Conservation (phyloP, 495 filamentous ascomycete genomes). For the Evernia prunastri region DNA sequence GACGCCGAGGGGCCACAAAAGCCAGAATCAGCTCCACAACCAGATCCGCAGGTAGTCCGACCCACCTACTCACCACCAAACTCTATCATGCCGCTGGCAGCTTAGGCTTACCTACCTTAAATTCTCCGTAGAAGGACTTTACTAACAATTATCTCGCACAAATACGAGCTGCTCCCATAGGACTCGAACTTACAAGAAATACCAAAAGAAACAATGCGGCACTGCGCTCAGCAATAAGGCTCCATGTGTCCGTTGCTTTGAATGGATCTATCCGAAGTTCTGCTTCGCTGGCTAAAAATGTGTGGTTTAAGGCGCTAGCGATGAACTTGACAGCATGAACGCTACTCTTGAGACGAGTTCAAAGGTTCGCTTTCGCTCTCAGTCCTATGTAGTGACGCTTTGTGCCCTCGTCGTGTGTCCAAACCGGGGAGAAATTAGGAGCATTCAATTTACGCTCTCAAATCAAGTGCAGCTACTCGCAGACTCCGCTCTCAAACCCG, state of each 20-base stretch:
- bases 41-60: background rate
- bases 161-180: background rate
- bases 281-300: background rate
- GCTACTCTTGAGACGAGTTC: background rate
- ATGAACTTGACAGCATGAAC: background rate
- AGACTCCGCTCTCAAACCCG: background rate
- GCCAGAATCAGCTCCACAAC: slow-evolving; percentile 1
- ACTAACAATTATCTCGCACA: background rate
- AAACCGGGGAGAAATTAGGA: background rate
- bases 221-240: background rate
- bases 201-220: background rate
- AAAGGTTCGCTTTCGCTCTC: background rate
- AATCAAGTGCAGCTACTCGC: background rate
- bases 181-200: background rate
- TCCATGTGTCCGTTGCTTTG: background rate
- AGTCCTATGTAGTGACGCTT: background rate
- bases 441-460: background rate
- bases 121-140: background rate
- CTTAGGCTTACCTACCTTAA: slow-evolving; percentile 4
- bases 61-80: slow-evolving; percentile 19
- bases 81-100: slow-evolving; percentile 21
- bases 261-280: background rate
- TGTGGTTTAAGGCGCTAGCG: background rate
- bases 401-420: background rate
- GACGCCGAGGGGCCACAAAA: slow-evolving; percentile 6